These are phyloP conservation scores for Penicillium sp. DNA, from an alignment of 2,329 filamentous ascomycete genomes.

Conservation along the genomic window DNA sequence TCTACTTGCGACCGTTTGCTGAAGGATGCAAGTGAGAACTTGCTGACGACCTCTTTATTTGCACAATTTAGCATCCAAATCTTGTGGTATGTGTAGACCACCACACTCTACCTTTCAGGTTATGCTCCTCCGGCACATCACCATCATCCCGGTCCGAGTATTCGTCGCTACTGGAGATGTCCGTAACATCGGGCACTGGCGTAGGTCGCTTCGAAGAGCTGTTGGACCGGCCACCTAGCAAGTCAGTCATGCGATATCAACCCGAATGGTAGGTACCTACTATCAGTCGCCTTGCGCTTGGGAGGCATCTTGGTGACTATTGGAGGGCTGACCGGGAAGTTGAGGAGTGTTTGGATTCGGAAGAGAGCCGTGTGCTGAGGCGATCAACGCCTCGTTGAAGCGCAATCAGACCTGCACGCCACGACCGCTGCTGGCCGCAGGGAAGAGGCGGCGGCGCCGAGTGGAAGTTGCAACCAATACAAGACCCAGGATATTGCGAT, in stretches of 20 bases:
- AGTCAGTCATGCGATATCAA: slow-evolving; percentile 22
- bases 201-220: slow-evolving; percentile 51
- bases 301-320: slow-evolving; percentile 56
- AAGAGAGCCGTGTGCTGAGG: slow-evolving; percentile 2
- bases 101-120: slow-evolving; percentile 44
- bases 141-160: slow-evolving; percentile 53
- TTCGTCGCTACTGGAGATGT: slow-evolving; percentile 56
- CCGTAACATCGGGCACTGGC: slow-evolving; percentile 44
- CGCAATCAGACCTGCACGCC: slow-evolving; percentile 22
- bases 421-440: slow-evolving; percentile 13
- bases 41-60: slow-evolving; percentile 47
- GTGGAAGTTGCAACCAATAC: slow-evolving; percentile 4
- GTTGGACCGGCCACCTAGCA: slow-evolving; percentile 43
- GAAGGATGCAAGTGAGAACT: slow-evolving; percentile 54
- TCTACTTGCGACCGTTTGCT: slow-evolving; percentile 47
- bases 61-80: slow-evolving; percentile 22
- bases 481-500: neutral
- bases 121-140: slow-evolving; percentile 46
- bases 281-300: slow-evolving; percentile 66
- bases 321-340: neutral
- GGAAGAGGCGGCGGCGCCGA: slow-evolving; percentile 13
- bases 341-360: neutral
- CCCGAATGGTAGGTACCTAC: slow-evolving; percentile 33
- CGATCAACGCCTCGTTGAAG: slow-evolving; percentile 12
- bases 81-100: slow-evolving; percentile 11